A percentile compares a stretch with the other conserved stretches of the same genome.
Evolutionary conservation across 331 rosid genomes (phyloP).

Genomic region (Pyrus hybrid): DNA sequence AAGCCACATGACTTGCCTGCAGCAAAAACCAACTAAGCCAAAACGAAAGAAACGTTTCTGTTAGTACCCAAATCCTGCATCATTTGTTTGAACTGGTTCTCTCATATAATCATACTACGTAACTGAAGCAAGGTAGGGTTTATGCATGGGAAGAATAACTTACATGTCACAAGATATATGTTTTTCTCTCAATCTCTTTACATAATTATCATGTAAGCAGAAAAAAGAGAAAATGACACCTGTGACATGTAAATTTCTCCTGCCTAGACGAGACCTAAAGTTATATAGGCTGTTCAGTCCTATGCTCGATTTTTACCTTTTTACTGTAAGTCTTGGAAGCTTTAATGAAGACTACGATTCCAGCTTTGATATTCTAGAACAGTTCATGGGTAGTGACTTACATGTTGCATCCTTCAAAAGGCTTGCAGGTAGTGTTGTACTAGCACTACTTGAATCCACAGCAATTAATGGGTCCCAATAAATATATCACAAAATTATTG

Average conservation of each 20-base stretch:
- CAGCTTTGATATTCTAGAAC: not conserved
- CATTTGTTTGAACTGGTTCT: not conserved
- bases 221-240: not conserved
- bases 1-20: not conserved
- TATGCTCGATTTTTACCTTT: not conserved
- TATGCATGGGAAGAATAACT: not conserved
- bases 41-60: not conserved
- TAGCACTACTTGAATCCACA: not conserved
- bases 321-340: not conserved
- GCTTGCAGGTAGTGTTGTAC: not conserved
- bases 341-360: not conserved
- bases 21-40: not conserved
- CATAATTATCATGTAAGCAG: not conserved
- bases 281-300: not conserved
- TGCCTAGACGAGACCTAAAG: not conserved
- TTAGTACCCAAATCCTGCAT: not conserved
- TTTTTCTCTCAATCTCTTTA: no score
- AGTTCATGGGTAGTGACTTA: not conserved
- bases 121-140: not conserved
- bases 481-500: not conserved
- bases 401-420: not conserved
- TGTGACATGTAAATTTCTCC: not conserved
- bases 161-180: not conserved
- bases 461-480: not conserved
- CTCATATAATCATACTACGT: not conserved